phyloP scores from a whole-genome alignment of 2,329 filamentous ascomycete species.

The Fusarium goolgardi region DNA sequence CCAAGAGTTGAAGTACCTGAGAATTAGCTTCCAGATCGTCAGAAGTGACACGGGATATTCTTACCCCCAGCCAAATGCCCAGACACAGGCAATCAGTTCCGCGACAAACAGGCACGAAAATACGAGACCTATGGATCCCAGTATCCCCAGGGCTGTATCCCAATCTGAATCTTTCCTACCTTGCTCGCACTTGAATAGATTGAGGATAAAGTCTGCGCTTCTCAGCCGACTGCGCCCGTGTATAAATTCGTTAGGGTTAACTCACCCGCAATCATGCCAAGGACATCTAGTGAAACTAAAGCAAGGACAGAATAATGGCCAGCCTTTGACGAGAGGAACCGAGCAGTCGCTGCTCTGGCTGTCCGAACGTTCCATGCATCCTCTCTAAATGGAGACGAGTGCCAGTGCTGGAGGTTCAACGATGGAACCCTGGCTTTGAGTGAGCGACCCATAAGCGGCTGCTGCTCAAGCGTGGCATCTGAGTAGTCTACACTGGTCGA shows the following conservation, averaged over 20 bases:
- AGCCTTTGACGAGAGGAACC: too few relatives aligned
- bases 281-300: conserved; percentile 17
- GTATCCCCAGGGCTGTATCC: not conserved
- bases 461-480: too few relatives aligned
- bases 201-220: not conserved
- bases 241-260: fast-evolving
- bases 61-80: conserved; percentile 23
- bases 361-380: too few relatives aligned
- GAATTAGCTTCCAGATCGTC: not conserved
- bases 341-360: too few relatives aligned
- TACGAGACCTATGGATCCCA: not conserved
- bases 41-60: not conserved
- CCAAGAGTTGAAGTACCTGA: conserved; percentile 21
- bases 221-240: fast-evolving
- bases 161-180: not conserved
- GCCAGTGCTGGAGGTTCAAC: too few relatives aligned
- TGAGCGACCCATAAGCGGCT: too few relatives aligned
- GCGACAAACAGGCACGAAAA: conserved; percentile 20
- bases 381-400: too few relatives aligned
- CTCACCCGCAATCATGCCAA: conserved; percentile 25
- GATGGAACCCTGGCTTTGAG: too few relatives aligned
- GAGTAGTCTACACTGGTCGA: too few relatives aligned
- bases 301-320: not conserved
- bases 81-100: conserved; percentile 4
- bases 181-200: conserved; percentile 17